Percentiles rank a stretch among this genome's conserved stretches.
Conservation (phyloP, 108 stramenopile species). For the Schizochytrium sp. region DNA sequence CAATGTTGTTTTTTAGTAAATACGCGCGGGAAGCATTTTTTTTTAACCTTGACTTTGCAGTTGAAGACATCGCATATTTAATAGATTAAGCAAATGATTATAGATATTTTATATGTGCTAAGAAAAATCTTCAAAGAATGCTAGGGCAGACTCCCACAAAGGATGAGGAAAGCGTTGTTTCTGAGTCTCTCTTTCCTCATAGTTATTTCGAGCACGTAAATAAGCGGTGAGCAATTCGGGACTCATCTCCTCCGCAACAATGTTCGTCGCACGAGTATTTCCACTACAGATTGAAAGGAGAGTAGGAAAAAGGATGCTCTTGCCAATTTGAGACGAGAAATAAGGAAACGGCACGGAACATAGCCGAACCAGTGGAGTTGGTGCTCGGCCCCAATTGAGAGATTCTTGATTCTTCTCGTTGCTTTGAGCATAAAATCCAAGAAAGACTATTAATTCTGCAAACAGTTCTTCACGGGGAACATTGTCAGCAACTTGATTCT, state of each 20-base stretch:
- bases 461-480: slow-evolving; percentile 11
- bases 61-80: no score
- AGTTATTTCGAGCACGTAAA: neutral
- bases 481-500: neutral
- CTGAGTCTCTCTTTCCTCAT: neutral
- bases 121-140: neutral
- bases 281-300: neutral
- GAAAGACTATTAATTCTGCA: slow-evolving; percentile 38
- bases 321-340: slow-evolving; percentile 14
- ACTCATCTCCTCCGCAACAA: slow-evolving; percentile 50
- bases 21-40: no score
- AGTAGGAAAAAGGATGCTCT: slow-evolving; percentile 15
- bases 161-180: neutral
- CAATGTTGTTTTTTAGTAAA: no score
- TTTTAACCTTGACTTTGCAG: no score
- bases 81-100: no score
- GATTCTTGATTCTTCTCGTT: slow-evolving; percentile 52
- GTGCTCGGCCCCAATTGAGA: slow-evolving; percentile 25
- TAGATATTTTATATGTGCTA: neutral
- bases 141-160: neutral
- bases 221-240: slow-evolving; percentile 25
- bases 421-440: slow-evolving; percentile 30
- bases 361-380: slow-evolving; percentile 14
- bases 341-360: slow-evolving; percentile 41
- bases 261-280: neutral